Conservation (phyloP, 768 basidiomycete species). For the Mycena alexandri region DNA sequence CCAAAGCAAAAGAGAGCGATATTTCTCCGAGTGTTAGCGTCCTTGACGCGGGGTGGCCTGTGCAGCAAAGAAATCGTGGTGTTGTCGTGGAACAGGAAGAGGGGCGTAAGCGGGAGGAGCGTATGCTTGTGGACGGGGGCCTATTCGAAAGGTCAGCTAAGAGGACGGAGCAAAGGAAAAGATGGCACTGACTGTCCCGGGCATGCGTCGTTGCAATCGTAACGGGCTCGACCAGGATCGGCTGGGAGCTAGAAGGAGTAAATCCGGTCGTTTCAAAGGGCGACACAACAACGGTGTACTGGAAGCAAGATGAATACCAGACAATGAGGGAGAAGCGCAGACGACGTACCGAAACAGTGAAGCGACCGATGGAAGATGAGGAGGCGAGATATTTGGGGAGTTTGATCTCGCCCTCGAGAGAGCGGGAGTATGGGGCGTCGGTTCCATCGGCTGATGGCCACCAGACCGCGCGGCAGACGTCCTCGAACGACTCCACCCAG, state of each 20-base stretch:
- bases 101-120: constrained; percentile 64
- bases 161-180: neutral
- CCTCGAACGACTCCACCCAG: constrained; percentile 60
- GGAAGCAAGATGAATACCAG: constrained; percentile 21
- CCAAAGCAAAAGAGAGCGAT: constrained; percentile 22
- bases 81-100: constrained; percentile 43
- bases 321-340: neutral
- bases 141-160: constrained; percentile 37
- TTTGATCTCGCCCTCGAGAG: constrained; percentile 66
- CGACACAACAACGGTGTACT: constrained; percentile 63
- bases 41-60: constrained; percentile 27
- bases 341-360: constrained; percentile 61
- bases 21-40: constrained; percentile 20
- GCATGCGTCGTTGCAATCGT: constrained; percentile 66
- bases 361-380: constrained; percentile 62
- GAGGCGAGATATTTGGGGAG: constrained; percentile 65
- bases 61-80: constrained; percentile 45
- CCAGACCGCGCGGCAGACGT: constrained; percentile 60
- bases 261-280: constrained; percentile 59
- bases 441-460: constrained; percentile 55
- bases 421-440: constrained; percentile 49
- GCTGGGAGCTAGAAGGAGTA: constrained; percentile 48
- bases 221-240: constrained; percentile 62
- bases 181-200: constrained; percentile 41
- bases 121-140: constrained; percentile 62